Conservation (phyloP, 1,284 basidiomycete genomes). For the Ceratobasidium sp. region DNA sequence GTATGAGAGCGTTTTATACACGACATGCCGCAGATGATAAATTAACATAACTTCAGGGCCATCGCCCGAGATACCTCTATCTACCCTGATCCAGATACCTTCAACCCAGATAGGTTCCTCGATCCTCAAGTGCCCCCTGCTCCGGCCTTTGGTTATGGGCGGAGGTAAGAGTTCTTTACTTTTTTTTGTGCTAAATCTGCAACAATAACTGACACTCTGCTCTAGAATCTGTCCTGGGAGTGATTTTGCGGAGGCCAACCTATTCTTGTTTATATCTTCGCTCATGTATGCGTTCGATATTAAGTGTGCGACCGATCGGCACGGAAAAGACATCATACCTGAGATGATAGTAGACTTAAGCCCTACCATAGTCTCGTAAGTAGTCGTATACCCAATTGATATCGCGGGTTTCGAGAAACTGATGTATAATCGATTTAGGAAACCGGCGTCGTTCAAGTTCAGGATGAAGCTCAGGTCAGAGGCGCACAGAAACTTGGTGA, state of each 20-base stretch:
- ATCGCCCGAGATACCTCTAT: conserved; percentile 1
- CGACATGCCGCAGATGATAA: background rate
- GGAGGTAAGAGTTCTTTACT: background rate
- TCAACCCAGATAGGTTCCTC: conserved; percentile 26
- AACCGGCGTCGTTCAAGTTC: conserved; percentile 8
- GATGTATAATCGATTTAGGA: background rate
- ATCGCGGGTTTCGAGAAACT: background rate
- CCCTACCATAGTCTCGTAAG: background rate
- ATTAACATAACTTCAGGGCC: conserved; percentile 6
- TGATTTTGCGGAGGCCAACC: conserved; percentile 22
- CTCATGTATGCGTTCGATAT: conserved; percentile 16
- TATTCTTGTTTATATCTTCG: conserved; percentile 11
- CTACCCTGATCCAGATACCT: conserved; percentile 26
- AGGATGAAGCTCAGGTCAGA: conserved; percentile 26
- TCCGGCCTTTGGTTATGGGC: conserved; percentile 17
- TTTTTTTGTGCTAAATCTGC: background rate
- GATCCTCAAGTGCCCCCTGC: conserved; percentile 15
- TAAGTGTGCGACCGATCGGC: background rate
- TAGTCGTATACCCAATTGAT: background rate
- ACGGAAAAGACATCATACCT: background rate
- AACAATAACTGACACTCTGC: background rate
- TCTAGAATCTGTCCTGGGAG: conserved; percentile 12
- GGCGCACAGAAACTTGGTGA: conserved; percentile 25
- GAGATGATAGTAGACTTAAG: background rate
- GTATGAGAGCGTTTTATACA: background rate